Conservation (phyloP, 176 grass and related monocot species). For the Rhynchospora pubera region DNA sequence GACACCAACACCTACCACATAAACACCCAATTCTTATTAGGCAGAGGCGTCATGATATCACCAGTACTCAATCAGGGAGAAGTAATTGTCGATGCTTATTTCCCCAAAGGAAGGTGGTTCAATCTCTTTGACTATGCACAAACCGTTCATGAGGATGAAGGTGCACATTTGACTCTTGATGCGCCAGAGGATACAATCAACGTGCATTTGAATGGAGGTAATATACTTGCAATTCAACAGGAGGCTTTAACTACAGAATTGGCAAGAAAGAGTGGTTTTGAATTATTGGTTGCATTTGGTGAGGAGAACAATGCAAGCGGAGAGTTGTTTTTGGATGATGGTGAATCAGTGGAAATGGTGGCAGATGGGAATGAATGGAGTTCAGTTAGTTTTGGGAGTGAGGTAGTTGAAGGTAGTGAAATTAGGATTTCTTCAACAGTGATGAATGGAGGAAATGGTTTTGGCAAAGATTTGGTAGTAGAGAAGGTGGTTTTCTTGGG, state of each 20-base stretch:
- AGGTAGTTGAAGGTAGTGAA: neutral
- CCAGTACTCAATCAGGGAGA: conserved; percentile 39
- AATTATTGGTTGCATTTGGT: conserved; percentile 48
- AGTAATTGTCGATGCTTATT: conserved; percentile 49
- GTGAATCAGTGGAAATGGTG: conserved; percentile 58
- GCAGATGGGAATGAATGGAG: conserved; percentile 27
- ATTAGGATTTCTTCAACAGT: conserved; percentile 41
- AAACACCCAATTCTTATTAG: conserved; percentile 55
- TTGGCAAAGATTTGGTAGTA: conserved; percentile 28
- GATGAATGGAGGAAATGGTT: conserved; percentile 38
- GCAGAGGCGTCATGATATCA: conserved; percentile 53
- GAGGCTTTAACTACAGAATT: conserved; percentile 31
- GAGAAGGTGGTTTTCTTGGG: conserved; percentile 59
- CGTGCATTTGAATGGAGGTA: conserved; percentile 53
- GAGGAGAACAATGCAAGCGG: conserved; percentile 33
- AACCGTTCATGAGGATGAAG: neutral
- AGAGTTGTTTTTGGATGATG: conserved; percentile 68
- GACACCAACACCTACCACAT: conserved; percentile 46
- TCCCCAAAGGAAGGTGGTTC: conserved; percentile 66
- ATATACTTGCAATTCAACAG: conserved; percentile 46
- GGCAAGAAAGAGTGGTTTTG: conserved; percentile 35
- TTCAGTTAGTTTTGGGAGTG: conserved; percentile 35
- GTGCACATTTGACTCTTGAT: conserved; percentile 31
- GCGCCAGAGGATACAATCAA: conserved; percentile 50
- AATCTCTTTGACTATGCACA: conserved; percentile 46